These are phyloP conservation scores for Pichia occidentalis DNA, from an alignment of 805 yeast species.

Conservation along the genomic window DNA sequence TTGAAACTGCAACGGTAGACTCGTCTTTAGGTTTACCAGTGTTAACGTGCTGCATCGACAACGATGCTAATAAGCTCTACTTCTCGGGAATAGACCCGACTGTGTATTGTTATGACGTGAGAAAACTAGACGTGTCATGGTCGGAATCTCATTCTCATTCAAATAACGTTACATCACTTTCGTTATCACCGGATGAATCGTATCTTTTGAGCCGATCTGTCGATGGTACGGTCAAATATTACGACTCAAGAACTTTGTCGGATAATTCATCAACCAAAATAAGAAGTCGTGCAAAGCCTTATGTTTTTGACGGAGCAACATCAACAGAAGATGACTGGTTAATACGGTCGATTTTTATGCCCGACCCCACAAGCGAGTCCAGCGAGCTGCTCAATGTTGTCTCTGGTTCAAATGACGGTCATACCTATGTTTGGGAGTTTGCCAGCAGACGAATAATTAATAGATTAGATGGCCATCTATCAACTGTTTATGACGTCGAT, in stretches of 20 bases:
- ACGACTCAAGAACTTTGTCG: conserved; percentile 41
- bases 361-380: conserved; percentile 32
- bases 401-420: conserved; percentile 60
- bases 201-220: conserved; percentile 44
- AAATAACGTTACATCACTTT: conserved; percentile 52
- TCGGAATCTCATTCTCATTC: conserved; percentile 33
- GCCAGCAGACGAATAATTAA: conserved; percentile 39
- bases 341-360: conserved; percentile 43
- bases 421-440: conserved; percentile 56
- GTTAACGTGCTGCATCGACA: conserved; percentile 39
- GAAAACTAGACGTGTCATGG: conserved; percentile 41
- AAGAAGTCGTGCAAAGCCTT: conserved; percentile 36
- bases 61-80: conserved; percentile 39
- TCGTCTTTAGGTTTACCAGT: conserved; percentile 45
- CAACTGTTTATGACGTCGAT: conserved; percentile 56
- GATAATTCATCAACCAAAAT: conserved; percentile 19
- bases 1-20: conserved; percentile 26
- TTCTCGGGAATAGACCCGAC: conserved; percentile 65
- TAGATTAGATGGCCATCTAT: conserved; percentile 54
- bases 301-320: conserved; percentile 51
- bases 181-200: conserved; percentile 37
- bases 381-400: conserved; percentile 25
- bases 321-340: conserved; percentile 46
- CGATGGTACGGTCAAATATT: conserved; percentile 51
- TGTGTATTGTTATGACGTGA: conserved; percentile 52